Conservation (phyloP, 2,329 filamentous ascomycete species). For the Fusarium sp. region DNA sequence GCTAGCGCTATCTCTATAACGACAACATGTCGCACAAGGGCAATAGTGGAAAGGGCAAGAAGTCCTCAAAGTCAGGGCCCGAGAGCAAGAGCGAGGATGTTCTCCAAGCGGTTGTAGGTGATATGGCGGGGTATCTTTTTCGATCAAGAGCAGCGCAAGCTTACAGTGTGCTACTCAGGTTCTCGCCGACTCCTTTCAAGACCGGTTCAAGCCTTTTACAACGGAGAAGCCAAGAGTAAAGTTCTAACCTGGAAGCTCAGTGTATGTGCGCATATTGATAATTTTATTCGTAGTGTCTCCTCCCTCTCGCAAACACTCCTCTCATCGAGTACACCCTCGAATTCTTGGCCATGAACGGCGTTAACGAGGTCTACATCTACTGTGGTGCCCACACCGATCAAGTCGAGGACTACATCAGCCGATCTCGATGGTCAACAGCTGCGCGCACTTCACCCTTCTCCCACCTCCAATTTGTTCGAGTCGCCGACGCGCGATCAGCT, state of each 20-base stretch:
- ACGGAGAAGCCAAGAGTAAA: constrained; percentile 87
- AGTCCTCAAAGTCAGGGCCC: constrained; percentile 62
- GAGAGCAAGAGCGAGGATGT: constrained; percentile 70
- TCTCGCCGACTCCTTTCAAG: constrained; percentile 94
- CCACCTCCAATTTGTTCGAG: constrained; percentile 85
- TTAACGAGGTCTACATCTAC: constrained; percentile 95
- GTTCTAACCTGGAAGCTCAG: constrained; percentile 11
- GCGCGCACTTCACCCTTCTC: constrained; percentile 75
- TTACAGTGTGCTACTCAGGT: constrained; percentile 65
- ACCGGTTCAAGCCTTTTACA: constrained; percentile 89
- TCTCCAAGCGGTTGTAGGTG: constrained; percentile 68
- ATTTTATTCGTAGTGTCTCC: constrained; percentile 76
- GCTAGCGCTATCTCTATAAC: constrained; percentile 24
- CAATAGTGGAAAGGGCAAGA: constrained; percentile 65
- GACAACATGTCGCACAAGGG: constrained; percentile 61
- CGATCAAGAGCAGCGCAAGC: constrained; percentile 32
- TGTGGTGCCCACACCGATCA: constrained; percentile 88
- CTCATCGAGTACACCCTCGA: constrained; percentile 98
- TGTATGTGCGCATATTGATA: constrained; percentile 34
- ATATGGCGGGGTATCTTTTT: constrained; percentile 47
- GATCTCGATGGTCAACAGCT: constrained; percentile 77
- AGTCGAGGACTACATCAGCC: constrained; percentile 86
- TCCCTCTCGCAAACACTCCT: constrained; percentile 92
- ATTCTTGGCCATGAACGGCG: constrained; percentile 93
- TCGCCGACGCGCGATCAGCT: constrained; percentile 83